These are phyloP conservation scores for Paramecium biaurelia DNA, from an alignment of 73 alveolate species.

Conservation along the genomic window DNA sequence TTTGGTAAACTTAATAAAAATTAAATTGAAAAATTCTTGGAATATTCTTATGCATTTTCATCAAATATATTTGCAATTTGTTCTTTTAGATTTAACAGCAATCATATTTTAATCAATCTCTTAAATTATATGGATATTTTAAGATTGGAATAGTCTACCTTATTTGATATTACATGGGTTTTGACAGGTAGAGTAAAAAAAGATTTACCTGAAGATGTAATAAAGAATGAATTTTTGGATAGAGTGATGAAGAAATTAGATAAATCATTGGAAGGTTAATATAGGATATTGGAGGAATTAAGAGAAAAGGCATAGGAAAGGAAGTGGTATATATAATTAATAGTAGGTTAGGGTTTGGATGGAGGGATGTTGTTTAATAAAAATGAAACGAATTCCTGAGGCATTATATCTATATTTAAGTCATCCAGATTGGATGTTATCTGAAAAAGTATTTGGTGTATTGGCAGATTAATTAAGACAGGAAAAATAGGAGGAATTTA, in stretches of 20 bases:
- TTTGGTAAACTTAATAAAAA: neutral
- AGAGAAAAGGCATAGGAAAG: neutral
- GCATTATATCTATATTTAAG: neutral
- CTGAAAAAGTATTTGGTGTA: neutral
- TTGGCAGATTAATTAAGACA: neutral
- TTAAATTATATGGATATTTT: neutral
- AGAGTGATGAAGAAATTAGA: neutral
- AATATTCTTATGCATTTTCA: neutral
- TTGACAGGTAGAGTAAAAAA: slow-evolving; percentile 11
- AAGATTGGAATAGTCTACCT: neutral
- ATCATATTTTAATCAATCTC: neutral
- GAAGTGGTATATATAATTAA: neutral
- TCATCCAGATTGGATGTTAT: neutral
- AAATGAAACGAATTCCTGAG: neutral
- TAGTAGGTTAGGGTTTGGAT: neutral
- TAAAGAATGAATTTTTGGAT: neutral
- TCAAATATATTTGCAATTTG: neutral
- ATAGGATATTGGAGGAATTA: neutral
- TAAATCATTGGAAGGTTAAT: neutral
- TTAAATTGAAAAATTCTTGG: neutral
- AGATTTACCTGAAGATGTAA: neutral
- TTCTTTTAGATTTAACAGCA: neutral
- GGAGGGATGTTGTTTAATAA: neutral
- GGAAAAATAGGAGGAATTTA: neutral
- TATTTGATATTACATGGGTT: slow-evolving; percentile 18